Evolutionary conservation across 2,329 filamentous ascomycete species (phyloP).

Genomic region (Trichoderma arundinaceum): DNA sequence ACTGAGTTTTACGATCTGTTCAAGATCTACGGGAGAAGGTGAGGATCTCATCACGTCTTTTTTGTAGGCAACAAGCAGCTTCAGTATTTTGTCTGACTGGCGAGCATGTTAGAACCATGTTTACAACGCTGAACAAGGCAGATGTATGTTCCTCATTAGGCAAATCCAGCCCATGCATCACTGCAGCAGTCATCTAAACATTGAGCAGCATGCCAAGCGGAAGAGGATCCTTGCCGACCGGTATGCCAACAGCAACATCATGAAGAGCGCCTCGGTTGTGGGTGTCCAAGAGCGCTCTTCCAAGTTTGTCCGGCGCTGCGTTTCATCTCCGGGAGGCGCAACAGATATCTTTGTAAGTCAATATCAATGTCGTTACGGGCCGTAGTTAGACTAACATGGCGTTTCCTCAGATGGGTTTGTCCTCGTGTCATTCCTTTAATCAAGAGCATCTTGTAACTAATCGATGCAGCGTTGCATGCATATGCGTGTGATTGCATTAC

Average conservation of each 20-base stretch:
- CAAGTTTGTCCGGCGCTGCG: constrained; percentile 61
- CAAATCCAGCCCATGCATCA: no score
- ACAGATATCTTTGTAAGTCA: constrained; percentile 66
- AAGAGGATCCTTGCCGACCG: constrained; percentile 69
- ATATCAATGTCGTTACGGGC: not conserved
- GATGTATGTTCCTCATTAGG: constrained; percentile 48
- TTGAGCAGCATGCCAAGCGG: constrained; percentile 62
- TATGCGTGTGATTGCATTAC: constrained; percentile 74
- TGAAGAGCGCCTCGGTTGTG: constrained; percentile 59
- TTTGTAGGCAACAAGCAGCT: not conserved
- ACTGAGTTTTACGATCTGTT: constrained; percentile 69
- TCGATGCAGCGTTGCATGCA: constrained; percentile 57
- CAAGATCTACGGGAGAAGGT: constrained; percentile 61
- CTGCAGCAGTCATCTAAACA: constrained; percentile 13
- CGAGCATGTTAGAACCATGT: constrained; percentile 58
- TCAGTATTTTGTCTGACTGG: not conserved
- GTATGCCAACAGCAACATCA: constrained; percentile 71
- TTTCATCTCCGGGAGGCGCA: constrained; percentile 49
- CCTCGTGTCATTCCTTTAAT: no score
- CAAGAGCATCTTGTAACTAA: constrained; percentile 37
- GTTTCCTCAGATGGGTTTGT: constrained; percentile 42
- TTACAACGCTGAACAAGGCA: constrained; percentile 61
- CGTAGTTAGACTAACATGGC: constrained; percentile 31
- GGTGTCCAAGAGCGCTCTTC: constrained; percentile 64
- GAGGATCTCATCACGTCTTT: constrained; percentile 31